phyloP scores from a whole-genome alignment of 2,329 filamentous ascomycete species.

The Cordyceps cateniannulata region DNA sequence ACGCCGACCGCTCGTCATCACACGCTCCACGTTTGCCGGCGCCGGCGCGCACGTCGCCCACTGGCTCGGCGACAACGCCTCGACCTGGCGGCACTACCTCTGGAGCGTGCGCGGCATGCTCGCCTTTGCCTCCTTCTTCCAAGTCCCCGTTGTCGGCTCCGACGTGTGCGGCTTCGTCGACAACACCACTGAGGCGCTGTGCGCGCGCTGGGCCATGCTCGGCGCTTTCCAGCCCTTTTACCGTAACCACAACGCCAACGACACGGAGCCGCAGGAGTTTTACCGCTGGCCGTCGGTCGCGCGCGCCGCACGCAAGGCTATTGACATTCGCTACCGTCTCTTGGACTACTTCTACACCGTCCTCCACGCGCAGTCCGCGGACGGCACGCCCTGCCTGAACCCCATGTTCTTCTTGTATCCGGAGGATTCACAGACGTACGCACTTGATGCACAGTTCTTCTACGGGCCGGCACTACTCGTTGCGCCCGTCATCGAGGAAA shows the following conservation, averaged over 20 bases:
- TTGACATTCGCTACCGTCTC: constrained; percentile 61
- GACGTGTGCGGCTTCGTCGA: constrained; percentile 74
- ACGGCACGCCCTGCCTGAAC: constrained; percentile 64
- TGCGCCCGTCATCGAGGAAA: constrained; percentile 36
- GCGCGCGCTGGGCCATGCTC: constrained; percentile 59
- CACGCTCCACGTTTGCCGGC: constrained; percentile 69
- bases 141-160: constrained; percentile 61
- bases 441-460: constrained; percentile 40
- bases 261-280: constrained; percentile 50
- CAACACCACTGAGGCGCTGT: constrained; percentile 54
- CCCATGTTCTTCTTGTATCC: constrained; percentile 66
- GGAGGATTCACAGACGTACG: constrained; percentile 33
- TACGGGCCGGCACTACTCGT: constrained; percentile 39
- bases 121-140: constrained; percentile 58
- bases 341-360: constrained; percentile 73
- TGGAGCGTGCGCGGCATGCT: constrained; percentile 52
- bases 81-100: constrained; percentile 51
- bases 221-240: constrained; percentile 64
- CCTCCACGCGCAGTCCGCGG: constrained; percentile 51
- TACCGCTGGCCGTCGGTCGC: constrained; percentile 60
- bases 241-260: constrained; percentile 54
- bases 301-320: constrained; percentile 57
- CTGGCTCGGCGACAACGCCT: constrained; percentile 46
- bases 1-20: constrained; percentile 64
- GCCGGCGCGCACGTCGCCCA: constrained; percentile 58